A percentile compares a stretch with the other conserved stretches of the same genome.
Conservation (phyloP, 2,329 filamentous ascomycete genomes). For the Cladosporium sp. region DNA sequence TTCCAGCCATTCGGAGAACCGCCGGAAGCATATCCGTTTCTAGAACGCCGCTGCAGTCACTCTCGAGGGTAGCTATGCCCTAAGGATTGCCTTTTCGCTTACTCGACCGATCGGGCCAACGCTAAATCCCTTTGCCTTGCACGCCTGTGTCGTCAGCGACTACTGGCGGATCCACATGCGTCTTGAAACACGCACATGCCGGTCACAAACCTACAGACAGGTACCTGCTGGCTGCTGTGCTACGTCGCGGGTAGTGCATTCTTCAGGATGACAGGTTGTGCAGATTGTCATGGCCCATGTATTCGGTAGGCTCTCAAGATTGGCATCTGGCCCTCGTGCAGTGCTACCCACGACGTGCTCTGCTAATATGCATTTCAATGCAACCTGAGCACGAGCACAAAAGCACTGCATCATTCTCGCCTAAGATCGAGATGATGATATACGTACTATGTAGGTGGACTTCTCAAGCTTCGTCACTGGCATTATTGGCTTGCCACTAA, state of each 20-base stretch:
- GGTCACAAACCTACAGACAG: not conserved
- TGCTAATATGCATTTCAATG: too few species aligned
- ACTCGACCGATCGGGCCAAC: not conserved
- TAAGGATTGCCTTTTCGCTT: not conserved
- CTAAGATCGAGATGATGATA: not conserved
- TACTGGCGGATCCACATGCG: not conserved
- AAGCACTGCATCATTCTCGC: not conserved
- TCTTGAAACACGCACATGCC: constrained; percentile 1
- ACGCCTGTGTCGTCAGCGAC: not conserved
- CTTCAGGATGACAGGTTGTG: too few species aligned
- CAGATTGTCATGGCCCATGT: too few species aligned
- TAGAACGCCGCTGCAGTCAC: not conserved
- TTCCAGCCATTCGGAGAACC: not conserved
- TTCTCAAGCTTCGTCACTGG: not conserved
- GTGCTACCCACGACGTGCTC: too few species aligned
- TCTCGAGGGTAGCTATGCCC: not conserved
- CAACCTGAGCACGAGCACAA: too few species aligned
- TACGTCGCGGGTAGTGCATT: too few species aligned
- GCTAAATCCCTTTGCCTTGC: not conserved
- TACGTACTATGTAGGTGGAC: not conserved
- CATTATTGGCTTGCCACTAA: not conserved
- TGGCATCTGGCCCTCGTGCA: too few species aligned
- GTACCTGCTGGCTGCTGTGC: too few species aligned
- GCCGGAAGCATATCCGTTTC: not conserved
- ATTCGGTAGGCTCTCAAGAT: too few species aligned